Conservation (phyloP, 2,329 filamentous ascomycete genomes). For the Dactylonectria estremocensis region DNA sequence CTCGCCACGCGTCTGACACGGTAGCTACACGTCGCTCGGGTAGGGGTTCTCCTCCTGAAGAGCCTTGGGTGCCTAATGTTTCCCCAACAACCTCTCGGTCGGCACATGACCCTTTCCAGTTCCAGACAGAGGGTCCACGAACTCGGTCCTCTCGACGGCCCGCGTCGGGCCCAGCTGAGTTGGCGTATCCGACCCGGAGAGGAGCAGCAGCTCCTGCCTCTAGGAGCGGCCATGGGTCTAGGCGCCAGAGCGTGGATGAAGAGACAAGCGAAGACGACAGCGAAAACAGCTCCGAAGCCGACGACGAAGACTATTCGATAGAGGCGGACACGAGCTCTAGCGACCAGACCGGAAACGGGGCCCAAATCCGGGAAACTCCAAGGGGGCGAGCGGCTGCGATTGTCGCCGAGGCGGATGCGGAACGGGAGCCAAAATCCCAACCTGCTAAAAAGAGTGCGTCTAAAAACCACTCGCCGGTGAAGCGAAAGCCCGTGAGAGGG, state of each 20-base stretch:
- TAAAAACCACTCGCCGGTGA: constrained; percentile 55
- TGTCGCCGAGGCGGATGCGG: constrained; percentile 55
- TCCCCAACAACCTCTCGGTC: constrained; percentile 26
- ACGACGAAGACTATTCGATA: constrained; percentile 46
- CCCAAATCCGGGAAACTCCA: constrained; percentile 50
- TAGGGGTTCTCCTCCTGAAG: constrained; percentile 52
- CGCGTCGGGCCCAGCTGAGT: constrained; percentile 53
- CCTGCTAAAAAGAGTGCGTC: constrained; percentile 57
- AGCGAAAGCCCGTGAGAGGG: constrained; percentile 56
- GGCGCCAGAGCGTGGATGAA: constrained; percentile 50
- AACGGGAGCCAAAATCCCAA: constrained; percentile 49
- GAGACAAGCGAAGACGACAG: constrained; percentile 56
- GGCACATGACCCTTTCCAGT: constrained; percentile 66
- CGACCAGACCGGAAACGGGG: constrained; percentile 55
- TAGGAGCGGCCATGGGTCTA: constrained; percentile 52
- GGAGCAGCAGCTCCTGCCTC: constrained; percentile 47
- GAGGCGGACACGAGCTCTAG: constrained; percentile 54
- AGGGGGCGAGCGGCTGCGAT: constrained; percentile 55
- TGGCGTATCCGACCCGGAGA: constrained; percentile 46
- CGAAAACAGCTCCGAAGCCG: constrained; percentile 48
- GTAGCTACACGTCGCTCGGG: constrained; percentile 52
- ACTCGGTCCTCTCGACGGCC: constrained; percentile 56
- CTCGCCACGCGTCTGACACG: constrained; percentile 64
- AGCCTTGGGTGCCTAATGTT: constrained; percentile 44
- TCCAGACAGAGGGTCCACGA: constrained; percentile 64